Percentiles rank a stretch among this genome's conserved stretches.
Conservation (phyloP, 23 red algal genomes). For the Gracilaria caudata region DNA sequence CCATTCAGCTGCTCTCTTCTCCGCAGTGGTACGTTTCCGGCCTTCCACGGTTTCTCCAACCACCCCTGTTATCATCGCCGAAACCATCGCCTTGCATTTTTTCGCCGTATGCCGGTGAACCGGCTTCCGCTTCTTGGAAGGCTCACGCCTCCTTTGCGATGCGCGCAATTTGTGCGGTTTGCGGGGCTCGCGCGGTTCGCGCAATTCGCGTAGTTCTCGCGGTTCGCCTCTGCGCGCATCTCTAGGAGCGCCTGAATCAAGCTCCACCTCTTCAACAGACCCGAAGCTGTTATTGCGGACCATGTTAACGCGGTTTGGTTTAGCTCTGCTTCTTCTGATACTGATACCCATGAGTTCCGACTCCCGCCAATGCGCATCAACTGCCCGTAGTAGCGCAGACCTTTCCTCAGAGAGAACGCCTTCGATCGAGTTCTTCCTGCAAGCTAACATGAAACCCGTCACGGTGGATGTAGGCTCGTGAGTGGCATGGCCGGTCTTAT, state of each 20-base stretch:
- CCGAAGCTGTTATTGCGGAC: neutral
- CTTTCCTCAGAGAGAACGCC: constrained; percentile 25
- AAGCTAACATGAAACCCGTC: constrained; percentile 41
- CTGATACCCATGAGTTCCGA: constrained; percentile 26
- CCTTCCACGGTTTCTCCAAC: constrained; percentile 46
- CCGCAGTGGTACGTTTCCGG: constrained; percentile 29
- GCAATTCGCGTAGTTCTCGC: no score
- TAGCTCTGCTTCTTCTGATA: constrained; percentile 11
- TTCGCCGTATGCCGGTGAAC: neutral
- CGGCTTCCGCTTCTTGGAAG: neutral
- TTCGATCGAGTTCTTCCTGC: neutral
- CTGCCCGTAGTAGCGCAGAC: constrained; percentile 20
- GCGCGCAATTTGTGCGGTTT: no score
- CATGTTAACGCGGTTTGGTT: neutral
- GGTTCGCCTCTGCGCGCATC: no score
- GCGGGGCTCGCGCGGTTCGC: no score
- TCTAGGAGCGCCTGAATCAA: neutral
- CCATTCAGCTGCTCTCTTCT: constrained; percentile 42
- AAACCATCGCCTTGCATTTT: constrained; percentile 19
- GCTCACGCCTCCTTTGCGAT: neutral
- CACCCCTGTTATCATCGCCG: constrained; percentile 45
- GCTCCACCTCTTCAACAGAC: neutral
- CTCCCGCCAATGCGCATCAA: constrained; percentile 33
- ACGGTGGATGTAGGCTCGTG: neutral
- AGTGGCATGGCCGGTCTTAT: neutral